Evolutionary conservation across 2,329 filamentous ascomycete species (phyloP), one percentile per base, ranked within the genome.

Genomic region (Colletotrichum shisoi): DNA sequence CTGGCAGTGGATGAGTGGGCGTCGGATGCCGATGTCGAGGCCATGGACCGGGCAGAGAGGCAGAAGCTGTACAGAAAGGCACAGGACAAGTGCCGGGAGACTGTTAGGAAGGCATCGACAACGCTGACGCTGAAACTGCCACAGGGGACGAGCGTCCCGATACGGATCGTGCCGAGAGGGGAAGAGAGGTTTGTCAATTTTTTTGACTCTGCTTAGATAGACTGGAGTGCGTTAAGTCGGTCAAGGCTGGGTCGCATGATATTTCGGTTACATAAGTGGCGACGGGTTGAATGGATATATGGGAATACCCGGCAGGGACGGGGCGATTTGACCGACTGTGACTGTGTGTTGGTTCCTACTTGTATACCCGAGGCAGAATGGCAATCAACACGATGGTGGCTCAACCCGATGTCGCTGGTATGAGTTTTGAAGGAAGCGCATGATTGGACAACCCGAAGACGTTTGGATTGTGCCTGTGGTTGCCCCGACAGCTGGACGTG

Each of bases 121-220:
- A 77, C 91, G 63, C 83, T 94, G 68, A 93, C 91, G 67, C 79
- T 94, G 71, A 91, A 92, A 79, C 81, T 94, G 76, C 82, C 87
- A 37, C 82, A 79, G n/a, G 80, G 77, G 24, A 79, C 80, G 6
- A 80, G 84, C 62, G 86, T 94, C 40, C 89, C 89, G 0, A 79
- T 94, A 46, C 79, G 90, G 70, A 77, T 94, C 70, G 89, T 92
- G 11, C 87, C 80, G 79, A 86, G 89, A 71, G 91, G 91, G 0
- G 78, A 85, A 70, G 92, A 94, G 82, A 84, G 84, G 72, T 93
- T 94, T 78, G 78, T 85, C 44, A 73, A 77, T 48, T 79, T 79
- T 72, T 68, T 78, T 58, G 72, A 78, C 40, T 45, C 51, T 53
- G 52, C 27, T 34, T 67, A 66, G 57, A 48, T 67, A 66, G 57